These are phyloP conservation scores for Nothophoma quercina DNA, from an alignment of 2,329 filamentous ascomycete genomes.

Conservation along the genomic window DNA sequence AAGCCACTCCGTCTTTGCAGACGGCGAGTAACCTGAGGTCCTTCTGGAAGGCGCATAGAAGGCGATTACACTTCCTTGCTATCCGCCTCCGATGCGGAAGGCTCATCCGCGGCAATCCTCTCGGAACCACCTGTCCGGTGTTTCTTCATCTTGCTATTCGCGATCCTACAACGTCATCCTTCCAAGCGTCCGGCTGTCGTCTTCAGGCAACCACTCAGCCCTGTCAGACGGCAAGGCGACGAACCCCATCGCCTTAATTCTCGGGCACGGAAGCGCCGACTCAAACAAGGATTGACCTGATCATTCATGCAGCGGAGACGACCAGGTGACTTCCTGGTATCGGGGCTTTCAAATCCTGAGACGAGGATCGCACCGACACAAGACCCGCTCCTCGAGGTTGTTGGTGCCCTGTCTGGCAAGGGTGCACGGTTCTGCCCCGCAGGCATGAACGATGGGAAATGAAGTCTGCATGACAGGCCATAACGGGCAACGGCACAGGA, in stretches of 20 bases:
- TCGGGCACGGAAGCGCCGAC: slow-evolving; percentile 5
- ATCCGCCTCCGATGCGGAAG: slow-evolving; percentile 6
- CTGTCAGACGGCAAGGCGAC: slow-evolving; percentile 7
- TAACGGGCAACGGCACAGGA: slow-evolving; percentile 5
- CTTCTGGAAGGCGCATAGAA: slow-evolving; percentile 17
- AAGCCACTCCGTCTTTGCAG: slow-evolving; percentile 16
- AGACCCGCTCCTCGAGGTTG: slow-evolving; percentile 6
- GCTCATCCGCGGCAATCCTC: neutral
- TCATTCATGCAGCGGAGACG: slow-evolving; percentile 14
- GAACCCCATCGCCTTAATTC: slow-evolving; percentile 11
- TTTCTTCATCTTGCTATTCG: slow-evolving; percentile 1
- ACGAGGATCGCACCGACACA: slow-evolving; percentile 12
- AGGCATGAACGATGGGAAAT: slow-evolving; percentile 24
- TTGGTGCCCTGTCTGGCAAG: slow-evolving; percentile 2
- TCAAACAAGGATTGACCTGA: slow-evolving; percentile 4
- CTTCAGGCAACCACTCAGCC: slow-evolving; percentile 8
- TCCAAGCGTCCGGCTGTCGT: neutral
- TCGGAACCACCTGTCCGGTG: neutral
- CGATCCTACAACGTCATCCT: slow-evolving; percentile 11
- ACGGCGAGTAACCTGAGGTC: slow-evolving; percentile 10
- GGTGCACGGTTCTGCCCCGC: neutral
- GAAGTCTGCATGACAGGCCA: slow-evolving; percentile 13
- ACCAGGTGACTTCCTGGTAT: neutral
- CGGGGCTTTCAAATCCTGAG: slow-evolving; percentile 11
- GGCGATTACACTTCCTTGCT: slow-evolving; percentile 3